A percentile compares a stretch with the other conserved stretches of the same genome.
These are phyloP conservation scores for Didymella pinodella DNA, from an alignment of 2,329 filamentous ascomycete species.

Conservation along the genomic window DNA sequence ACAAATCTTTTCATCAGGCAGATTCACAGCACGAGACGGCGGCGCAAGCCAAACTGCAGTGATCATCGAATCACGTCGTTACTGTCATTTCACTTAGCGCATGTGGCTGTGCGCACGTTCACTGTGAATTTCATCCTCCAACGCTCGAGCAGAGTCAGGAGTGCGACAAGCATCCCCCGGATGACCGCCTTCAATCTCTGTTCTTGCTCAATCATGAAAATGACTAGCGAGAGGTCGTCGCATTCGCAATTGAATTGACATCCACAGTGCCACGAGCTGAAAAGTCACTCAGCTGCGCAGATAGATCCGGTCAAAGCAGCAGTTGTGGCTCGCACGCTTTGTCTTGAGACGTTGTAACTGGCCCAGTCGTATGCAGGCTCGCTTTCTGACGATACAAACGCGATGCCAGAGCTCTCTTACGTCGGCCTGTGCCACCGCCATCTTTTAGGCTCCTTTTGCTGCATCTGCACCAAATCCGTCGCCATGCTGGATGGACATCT, in stretches of 20 bases:
- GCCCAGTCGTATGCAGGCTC: conserved; percentile 23
- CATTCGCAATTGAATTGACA: conserved; percentile 17
- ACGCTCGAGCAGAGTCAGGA: conserved; percentile 22
- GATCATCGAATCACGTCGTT: conserved; percentile 25
- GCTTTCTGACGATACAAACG: conserved; percentile 20
- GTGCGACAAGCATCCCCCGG: conserved; percentile 6
- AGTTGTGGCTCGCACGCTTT: conserved; percentile 33
- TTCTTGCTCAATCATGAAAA: background rate
- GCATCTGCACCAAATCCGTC: conserved; percentile 23
- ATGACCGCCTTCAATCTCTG: background rate
- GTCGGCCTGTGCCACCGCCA: conserved; percentile 38
- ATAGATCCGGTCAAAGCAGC: conserved; percentile 29
- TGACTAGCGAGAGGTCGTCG: background rate
- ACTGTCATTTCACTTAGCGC: conserved; percentile 39
- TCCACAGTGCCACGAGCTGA: conserved; percentile 34
- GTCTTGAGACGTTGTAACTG: conserved; percentile 24
- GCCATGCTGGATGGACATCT: conserved; percentile 4
- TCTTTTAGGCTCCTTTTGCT: conserved; percentile 22
- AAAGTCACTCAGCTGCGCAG: conserved; percentile 30
- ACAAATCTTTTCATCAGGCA: conserved; percentile 31
- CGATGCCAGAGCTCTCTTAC: conserved; percentile 17
- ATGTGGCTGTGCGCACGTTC: conserved; percentile 40
- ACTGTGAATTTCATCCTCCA: conserved; percentile 22
- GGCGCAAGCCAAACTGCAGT: conserved; percentile 31
- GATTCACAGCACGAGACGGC: conserved; percentile 25